Evolutionary conservation across 768 basidiomycete genomes (phyloP).

Genomic region (Peribolospora kevripleyi): DNA sequence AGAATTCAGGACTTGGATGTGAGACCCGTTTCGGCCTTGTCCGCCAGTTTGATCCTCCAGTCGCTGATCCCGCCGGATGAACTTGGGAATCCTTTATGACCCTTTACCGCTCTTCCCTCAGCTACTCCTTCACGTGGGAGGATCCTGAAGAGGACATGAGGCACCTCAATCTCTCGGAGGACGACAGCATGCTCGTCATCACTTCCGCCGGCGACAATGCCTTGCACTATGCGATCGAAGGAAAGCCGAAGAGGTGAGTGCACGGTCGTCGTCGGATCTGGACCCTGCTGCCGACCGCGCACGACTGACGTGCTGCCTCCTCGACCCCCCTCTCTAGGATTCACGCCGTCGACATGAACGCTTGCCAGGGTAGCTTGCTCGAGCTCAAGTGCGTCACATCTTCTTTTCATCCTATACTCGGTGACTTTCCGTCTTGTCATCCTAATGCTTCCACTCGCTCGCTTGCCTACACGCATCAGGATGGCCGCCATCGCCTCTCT

Average conservation of each 20-base stretch:
- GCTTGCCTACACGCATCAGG: background rate
- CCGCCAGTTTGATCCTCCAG: slow-evolving; percentile 33
- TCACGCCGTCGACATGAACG: slow-evolving; percentile 52
- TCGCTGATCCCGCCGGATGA: slow-evolving; percentile 32
- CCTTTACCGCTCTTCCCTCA: background rate
- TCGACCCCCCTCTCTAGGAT: slow-evolving; percentile 17
- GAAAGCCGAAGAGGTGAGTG: slow-evolving; percentile 26
- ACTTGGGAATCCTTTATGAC: slow-evolving; percentile 1
- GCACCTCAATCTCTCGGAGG: slow-evolving; percentile 31
- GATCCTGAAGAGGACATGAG: slow-evolving; percentile 52
- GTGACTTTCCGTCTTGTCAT: no score
- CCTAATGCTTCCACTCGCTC: no score
- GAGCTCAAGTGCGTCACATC: slow-evolving; percentile 31
- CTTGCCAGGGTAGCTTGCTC: slow-evolving; percentile 49
- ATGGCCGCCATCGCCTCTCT: slow-evolving; percentile 37
- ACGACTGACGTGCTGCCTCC: background rate
- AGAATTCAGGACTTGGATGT: slow-evolving; percentile 25
- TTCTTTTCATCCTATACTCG: no score
- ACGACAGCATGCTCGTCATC: slow-evolving; percentile 47
- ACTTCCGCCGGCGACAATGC: slow-evolving; percentile 61
- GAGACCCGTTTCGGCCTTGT: slow-evolving; percentile 10
- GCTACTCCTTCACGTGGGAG: slow-evolving; percentile 25
- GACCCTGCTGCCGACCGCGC: background rate
- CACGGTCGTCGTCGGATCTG: background rate
- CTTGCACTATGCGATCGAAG: slow-evolving; percentile 49